Evolutionary conservation across 169 alveolate genomes (phyloP), one percentile per base, ranked within the genome.

Genomic region (Pseudocohnilembus persalinus): DNA sequence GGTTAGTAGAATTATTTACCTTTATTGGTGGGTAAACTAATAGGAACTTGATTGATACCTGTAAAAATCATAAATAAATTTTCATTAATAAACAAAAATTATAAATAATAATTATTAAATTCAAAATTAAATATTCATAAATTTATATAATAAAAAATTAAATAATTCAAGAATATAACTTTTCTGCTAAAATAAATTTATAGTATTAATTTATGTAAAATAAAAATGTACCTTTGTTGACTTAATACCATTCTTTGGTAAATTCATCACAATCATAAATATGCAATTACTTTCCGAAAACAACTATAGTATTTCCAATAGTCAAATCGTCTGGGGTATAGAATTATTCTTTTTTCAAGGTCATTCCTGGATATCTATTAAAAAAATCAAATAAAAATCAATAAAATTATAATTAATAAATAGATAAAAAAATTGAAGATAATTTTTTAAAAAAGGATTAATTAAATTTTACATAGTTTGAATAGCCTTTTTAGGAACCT

Each of bases 181-280:
- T n/a, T n/a, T n/a, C n/a, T n/a, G n/a, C n/a, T n/a, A n/a, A n/a
- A n/a, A n/a, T n/a, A n/a, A n/a, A n/a, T n/a, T n/a, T n/a, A n/a
- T n/a, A n/a, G n/a, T n/a, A n/a, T n/a, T n/a, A n/a, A n/a, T n/a
- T n/a, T n/a, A n/a, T n/a, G n/a, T n/a, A n/a, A n/a, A n/a, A n/a
- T n/a, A n/a, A n/a, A n/a, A n/a, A n/a, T 33, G 33, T 63, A 35
- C 78, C 35, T 65, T 63, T 31, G 29, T 77, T 68, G 27, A 49
- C 20, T 25, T 30, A 72, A 88, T 88, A 96, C 93, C 96, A 96
- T 65, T 91, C 87, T 77, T 90, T 90, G 26, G 98, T 96, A 88
- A 87, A 94, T 20, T 85, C 95, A 89, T 96, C 98, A 68, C 97
- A 93, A 83, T 93, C 95, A 82, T 86, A 88, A n/a, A 96, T 85